These are phyloP conservation scores for Aspergillus transmontanensis DNA, from an alignment of 2,329 filamentous ascomycete species.

Conservation along the genomic window DNA sequence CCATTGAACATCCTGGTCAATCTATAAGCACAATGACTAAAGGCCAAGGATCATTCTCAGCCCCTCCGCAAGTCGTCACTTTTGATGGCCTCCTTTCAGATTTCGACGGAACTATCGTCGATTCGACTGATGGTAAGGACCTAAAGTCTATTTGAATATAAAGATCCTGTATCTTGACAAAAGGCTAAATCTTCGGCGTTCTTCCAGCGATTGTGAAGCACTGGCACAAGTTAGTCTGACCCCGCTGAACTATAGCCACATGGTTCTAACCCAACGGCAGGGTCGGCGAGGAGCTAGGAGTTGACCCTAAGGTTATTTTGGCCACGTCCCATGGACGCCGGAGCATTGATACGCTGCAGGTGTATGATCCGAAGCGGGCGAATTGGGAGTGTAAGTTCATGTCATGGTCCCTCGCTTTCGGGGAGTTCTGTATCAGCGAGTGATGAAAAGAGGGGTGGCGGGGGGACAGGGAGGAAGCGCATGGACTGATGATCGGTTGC, in stretches of 20 bases:
- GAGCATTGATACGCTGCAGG: constrained; percentile 80
- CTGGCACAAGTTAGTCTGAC: constrained; percentile 56
- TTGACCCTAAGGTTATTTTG: constrained; percentile 81
- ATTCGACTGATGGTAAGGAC: constrained; percentile 47
- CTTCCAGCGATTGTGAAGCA: constrained; percentile 62
- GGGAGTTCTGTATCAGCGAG: not conserved
- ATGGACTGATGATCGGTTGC: not conserved
- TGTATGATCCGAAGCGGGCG: constrained; percentile 80
- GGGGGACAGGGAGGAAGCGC: not conserved
- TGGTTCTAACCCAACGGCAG: constrained; percentile 25
- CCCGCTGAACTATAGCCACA: not conserved
- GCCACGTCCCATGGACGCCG: constrained; percentile 88
- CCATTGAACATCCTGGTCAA: constrained; percentile 12
- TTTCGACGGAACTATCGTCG: constrained; percentile 52
- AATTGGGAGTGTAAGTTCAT: constrained; percentile 82
- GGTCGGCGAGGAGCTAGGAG: constrained; percentile 74
- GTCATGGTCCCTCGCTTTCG: constrained; percentile 3
- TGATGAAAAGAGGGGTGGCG: not conserved
- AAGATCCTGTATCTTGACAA: constrained; percentile 48
- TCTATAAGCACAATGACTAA: constrained; percentile 33
- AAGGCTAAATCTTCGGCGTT: constrained; percentile 34
- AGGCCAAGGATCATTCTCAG: constrained; percentile 41
- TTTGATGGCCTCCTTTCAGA: constrained; percentile 51
- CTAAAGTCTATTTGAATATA: constrained; percentile 34
- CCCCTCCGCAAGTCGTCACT: constrained; percentile 38